Evolutionary conservation across 2,329 filamentous ascomycete genomes (phyloP).

Genomic region (Purpureocillium lavendulum): DNA sequence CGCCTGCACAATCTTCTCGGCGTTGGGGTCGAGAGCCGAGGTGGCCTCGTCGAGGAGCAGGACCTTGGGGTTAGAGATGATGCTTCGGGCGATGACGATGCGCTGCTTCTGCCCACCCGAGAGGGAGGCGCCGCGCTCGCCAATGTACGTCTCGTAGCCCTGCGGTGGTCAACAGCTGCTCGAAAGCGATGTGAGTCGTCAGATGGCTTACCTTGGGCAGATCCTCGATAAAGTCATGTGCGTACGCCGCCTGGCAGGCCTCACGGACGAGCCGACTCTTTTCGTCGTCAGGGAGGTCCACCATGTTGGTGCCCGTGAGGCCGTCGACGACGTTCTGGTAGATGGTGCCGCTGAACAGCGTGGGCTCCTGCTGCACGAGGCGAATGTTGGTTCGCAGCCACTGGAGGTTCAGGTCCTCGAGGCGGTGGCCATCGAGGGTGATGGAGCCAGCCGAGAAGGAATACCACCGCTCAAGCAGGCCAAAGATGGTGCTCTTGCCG

Average conservation of each 20-base stretch:
- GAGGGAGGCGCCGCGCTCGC: slow-evolving; percentile 55
- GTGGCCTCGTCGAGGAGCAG: slow-evolving; percentile 64
- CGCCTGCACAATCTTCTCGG: slow-evolving; percentile 44
- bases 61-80: slow-evolving; percentile 54
- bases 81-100: slow-evolving; percentile 57
- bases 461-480: slow-evolving; percentile 53
- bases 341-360: slow-evolving; percentile 43
- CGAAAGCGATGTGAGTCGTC: neutral
- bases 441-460: slow-evolving; percentile 36
- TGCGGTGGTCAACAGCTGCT: slow-evolving; percentile 3
- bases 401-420: slow-evolving; percentile 36
- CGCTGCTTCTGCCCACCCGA: slow-evolving; percentile 62
- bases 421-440: slow-evolving; percentile 31
- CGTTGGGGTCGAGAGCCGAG: slow-evolving; percentile 41
- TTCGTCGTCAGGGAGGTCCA: slow-evolving; percentile 29
- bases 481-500: slow-evolving; percentile 51
- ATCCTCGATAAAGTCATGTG: slow-evolving; percentile 42
- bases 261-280: slow-evolving; percentile 34
- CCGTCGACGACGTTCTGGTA: slow-evolving; percentile 45
- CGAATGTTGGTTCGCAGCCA: slow-evolving; percentile 46
- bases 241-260: slow-evolving; percentile 41
- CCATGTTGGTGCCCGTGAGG: slow-evolving; percentile 27
- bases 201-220: slow-evolving; percentile 30
- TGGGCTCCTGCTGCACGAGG: slow-evolving; percentile 45
- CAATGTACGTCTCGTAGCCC: slow-evolving; percentile 54